Percentiles rank a stretch among this genome's conserved stretches.
Conservation (phyloP, 352 stramenopile species). For the Phytopythium ostracodes region DNA sequence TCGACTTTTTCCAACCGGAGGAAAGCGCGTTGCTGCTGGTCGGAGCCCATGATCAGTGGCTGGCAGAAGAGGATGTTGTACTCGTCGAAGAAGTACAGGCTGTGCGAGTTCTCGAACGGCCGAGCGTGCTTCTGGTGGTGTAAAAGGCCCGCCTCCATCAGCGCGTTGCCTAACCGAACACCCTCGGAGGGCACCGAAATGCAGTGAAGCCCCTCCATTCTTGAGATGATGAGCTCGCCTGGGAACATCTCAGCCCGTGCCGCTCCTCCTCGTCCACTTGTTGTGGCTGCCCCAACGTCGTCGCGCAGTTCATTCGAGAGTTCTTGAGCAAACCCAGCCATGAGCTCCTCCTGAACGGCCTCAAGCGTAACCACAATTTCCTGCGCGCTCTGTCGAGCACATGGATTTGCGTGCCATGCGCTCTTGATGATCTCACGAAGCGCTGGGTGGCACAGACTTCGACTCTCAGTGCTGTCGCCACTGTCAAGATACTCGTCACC, state of each 20-base stretch:
- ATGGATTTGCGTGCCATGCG: conserved; percentile 38
- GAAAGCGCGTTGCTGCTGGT: neutral
- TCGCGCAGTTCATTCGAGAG: conserved; percentile 21
- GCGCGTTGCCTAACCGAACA: conserved; percentile 35
- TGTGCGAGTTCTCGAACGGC: conserved; percentile 24
- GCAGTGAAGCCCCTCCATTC: conserved; percentile 24
- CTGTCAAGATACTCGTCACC: neutral
- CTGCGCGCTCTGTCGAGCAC: conserved; percentile 30
- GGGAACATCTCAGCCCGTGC: conserved; percentile 18
- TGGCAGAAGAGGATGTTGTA: conserved; percentile 29
- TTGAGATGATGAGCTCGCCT: conserved; percentile 27
- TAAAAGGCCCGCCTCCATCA: conserved; percentile 43
- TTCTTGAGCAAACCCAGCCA: conserved; percentile 20
- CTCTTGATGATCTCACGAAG: conserved; percentile 41
- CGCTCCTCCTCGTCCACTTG: conserved; percentile 10
- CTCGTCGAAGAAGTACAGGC: conserved; percentile 42
- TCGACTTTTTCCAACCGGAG: neutral
- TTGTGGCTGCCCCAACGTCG: conserved; percentile 16
- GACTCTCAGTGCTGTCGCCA: neutral
- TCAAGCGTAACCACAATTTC: conserved; percentile 40
- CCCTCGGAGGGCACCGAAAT: conserved; percentile 27
- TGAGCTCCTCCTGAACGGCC: conserved; percentile 36
- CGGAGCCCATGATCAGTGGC: conserved; percentile 6
- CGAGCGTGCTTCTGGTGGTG: conserved; percentile 41
- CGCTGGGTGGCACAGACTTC: conserved; percentile 14